Conservation (phyloP, 2,329 filamentous ascomycete genomes). For the Bipolaris gigantea region DNA sequence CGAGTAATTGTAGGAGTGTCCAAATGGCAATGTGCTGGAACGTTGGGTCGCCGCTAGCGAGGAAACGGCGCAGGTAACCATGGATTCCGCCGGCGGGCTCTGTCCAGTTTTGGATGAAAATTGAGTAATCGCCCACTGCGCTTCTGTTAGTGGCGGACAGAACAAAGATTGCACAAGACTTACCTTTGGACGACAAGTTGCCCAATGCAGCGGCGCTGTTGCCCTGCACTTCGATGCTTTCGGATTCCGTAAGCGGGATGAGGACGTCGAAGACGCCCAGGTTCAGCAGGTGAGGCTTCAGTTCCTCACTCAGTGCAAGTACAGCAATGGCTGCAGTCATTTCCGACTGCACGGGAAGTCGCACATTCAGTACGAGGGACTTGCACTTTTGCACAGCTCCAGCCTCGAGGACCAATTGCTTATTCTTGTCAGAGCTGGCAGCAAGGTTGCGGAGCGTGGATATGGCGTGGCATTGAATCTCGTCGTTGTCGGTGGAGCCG, state of each 20-base stretch:
- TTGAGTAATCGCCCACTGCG: constrained; percentile 90
- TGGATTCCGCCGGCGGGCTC: constrained; percentile 93
- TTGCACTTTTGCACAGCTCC: constrained; percentile 99
- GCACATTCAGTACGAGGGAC: constrained; percentile 89
- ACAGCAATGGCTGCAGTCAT: constrained; percentile 99
- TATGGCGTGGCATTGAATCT: constrained; percentile 98
- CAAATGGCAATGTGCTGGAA: constrained; percentile 99
- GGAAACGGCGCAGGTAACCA: constrained; percentile 89
- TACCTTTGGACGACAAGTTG: constrained; percentile 96
- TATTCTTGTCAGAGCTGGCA: constrained; percentile 96
- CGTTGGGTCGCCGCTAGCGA: constrained; percentile 90
- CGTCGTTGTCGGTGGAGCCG: constrained; percentile 94
- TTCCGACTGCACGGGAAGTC: constrained; percentile 92
- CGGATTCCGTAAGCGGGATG: constrained; percentile 90
- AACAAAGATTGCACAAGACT: not conserved
- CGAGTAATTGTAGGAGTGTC: constrained; percentile 92
- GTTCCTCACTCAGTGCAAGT: constrained; percentile 88
- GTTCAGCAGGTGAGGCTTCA: constrained; percentile 87
- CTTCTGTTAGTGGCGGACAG: constrained; percentile 30
- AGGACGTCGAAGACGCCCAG: constrained; percentile 95
- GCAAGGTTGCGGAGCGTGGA: constrained; percentile 94
- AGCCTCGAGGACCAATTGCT: constrained; percentile 93
- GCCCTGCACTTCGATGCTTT: constrained; percentile 96
- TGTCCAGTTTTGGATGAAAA: constrained; percentile 92
- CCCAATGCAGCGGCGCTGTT: constrained; percentile 96